phyloP scores from a whole-genome alignment of 345 rosid species.

The Isatis tinctoria region DNA sequence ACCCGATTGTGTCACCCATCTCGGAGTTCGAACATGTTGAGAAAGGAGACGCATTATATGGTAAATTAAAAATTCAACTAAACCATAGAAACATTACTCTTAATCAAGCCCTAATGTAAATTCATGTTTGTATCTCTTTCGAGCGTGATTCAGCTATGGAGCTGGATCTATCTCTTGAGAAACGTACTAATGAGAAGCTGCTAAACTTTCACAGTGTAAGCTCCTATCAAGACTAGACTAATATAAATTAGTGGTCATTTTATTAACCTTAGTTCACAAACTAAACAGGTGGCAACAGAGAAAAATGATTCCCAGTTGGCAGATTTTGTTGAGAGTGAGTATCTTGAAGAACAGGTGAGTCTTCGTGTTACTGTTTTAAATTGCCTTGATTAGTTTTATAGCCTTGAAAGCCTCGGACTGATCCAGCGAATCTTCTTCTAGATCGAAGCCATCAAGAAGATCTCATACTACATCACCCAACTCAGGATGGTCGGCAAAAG shows the following conservation, averaged over 20 bases:
- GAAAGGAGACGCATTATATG: constrained; percentile 71
- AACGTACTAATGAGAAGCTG: constrained; percentile 84
- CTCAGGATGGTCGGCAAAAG: constrained; percentile 88
- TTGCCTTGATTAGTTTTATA: no score
- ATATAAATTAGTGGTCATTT: not conserved
- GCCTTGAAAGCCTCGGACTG: no score
- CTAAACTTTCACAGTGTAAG: constrained; percentile 59
- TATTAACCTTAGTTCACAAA: not conserved
- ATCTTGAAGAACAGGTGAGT: no score
- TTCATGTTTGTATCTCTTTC: no score
- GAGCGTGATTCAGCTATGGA: constrained; percentile 67
- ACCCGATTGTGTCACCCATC: constrained; percentile 49
- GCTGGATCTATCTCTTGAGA: constrained; percentile 76
- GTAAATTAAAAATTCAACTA: constrained; percentile 25
- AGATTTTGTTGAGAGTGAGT: no score
- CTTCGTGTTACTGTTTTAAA: no score
- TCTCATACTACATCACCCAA: constrained; percentile 76
- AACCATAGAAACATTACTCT: not conserved
- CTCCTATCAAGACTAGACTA: not conserved
- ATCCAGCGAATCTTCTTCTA: not conserved
- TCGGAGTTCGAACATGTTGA: constrained; percentile 74
- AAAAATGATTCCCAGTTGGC: constrained; percentile 62
- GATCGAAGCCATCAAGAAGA: constrained; percentile 85
- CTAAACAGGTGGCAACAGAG: constrained; percentile 57
- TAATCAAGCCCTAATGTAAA: no score